Percentiles rank a stretch among this genome's conserved stretches.
Conservation (phyloP, 805 yeast species). For the Sugiyamaella chiloensis region DNA sequence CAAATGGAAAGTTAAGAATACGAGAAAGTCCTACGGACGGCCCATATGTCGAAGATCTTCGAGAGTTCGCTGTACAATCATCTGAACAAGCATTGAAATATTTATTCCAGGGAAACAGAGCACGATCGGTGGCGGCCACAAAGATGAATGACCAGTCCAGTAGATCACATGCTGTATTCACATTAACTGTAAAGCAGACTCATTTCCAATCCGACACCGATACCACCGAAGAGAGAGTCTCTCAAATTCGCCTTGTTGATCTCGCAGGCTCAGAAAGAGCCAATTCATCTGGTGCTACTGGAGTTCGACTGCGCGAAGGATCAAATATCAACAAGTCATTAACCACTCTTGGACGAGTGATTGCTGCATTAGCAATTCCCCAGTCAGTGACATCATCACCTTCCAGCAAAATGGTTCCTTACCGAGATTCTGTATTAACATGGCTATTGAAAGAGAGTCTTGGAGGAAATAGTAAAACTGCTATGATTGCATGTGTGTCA, state of each 20-base stretch:
- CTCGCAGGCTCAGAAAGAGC: constrained; percentile 82
- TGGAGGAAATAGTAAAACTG: constrained; percentile 85
- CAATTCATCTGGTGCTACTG: constrained; percentile 56
- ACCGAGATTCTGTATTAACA: constrained; percentile 71
- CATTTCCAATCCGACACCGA: constrained; percentile 34
- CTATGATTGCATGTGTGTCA: constrained; percentile 81
- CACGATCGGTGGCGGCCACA: constrained; percentile 68
- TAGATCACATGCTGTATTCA: constrained; percentile 77
- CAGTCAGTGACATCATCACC: constrained; percentile 11
- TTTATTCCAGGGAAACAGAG: constrained; percentile 50
- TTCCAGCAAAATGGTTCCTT: constrained; percentile 47
- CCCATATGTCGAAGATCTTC: constrained; percentile 68
- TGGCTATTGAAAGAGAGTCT: constrained; percentile 71
- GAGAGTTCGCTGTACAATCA: constrained; percentile 49
- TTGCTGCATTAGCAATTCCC: constrained; percentile 45
- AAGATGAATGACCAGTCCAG: constrained; percentile 70
- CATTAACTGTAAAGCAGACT: constrained; percentile 59
- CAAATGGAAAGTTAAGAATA: constrained; percentile 41
- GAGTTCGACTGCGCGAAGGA: constrained; percentile 65
- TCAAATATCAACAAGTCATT: constrained; percentile 72
- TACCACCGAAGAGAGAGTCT: constrained; percentile 46
- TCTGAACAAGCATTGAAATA: constrained; percentile 47
- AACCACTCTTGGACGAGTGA: constrained; percentile 73
- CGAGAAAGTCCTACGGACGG: constrained; percentile 66
- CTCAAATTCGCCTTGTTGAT: constrained; percentile 69